These are phyloP conservation scores for Capillidium rhysosporum DNA, from an alignment of 371 early-diverging fungal species.

Conservation along the genomic window DNA sequence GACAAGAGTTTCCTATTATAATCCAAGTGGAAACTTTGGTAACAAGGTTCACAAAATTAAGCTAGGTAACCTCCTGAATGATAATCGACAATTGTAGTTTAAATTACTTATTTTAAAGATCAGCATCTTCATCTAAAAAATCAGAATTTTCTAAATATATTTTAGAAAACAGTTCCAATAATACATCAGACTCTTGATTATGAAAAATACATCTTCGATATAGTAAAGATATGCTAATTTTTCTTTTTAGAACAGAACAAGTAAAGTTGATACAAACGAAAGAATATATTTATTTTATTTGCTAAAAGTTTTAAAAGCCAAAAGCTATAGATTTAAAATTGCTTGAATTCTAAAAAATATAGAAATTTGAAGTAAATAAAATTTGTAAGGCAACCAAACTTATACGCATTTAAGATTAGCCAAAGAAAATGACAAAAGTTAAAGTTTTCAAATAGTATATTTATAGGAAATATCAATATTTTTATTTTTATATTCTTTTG, in stretches of 20 bases:
- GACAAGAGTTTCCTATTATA: constrained; percentile 24
- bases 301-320: no score
- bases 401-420: no score
- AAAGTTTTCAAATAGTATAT: no score
- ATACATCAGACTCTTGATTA: constrained; percentile 18
- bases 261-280: constrained; percentile 37
- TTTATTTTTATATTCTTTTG: no score
- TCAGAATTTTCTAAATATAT: constrained; percentile 19
- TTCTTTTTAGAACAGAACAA: constrained; percentile 43
- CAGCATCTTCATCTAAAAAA: constrained; percentile 47
- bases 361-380: no score
- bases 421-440: no score
- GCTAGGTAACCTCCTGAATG: constrained; percentile 48
- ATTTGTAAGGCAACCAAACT: no score
- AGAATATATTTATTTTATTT: no score
- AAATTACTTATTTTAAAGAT: constrained; percentile 32
- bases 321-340: no score
- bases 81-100: constrained; percentile 42
- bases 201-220: constrained; percentile 26
- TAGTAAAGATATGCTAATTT: constrained; percentile 48
- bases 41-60: constrained; percentile 57
- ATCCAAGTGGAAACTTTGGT: constrained; percentile 43
- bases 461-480: no score
- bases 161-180: constrained; percentile 25
- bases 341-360: no score